Base-by-base conservation (phyloP, 2,329 filamentous ascomycete genomes). In the Talaromyces atroroseus region DNA sequence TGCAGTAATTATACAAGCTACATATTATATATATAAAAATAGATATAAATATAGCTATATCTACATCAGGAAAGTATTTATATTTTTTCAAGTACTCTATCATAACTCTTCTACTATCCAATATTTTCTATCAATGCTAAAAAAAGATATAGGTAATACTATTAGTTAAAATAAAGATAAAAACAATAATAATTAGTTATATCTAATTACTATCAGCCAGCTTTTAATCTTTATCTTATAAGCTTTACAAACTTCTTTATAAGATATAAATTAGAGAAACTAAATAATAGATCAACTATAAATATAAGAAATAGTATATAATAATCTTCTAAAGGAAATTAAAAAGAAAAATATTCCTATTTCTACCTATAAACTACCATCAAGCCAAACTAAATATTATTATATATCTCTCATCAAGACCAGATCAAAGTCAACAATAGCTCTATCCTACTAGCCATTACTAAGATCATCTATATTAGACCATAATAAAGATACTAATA, bases 31-130 rank as follows among this genome's bases (percentile, higher is more conserved):
- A 12, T 29, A 29, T 34, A 23, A 34, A 29, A 46, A 58, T 66
- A 40, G 70, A 76, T 46, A 59, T 69, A 69, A 76, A 55, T 78
- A 76, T 58, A 70, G 77, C 12, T 66, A 70, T 24, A 54, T 80
- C 38, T 71, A 67, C 16, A 79, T 73, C 1, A 73, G 74, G 21
- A 72, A 79, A 62, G 68, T 71, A 2, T 73, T 72, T 48, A 71
- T 78, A 29, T 79, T 78, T 56, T 68, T 80, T n/a, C 70, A 66
- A 47, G 58, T 77, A 10, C 61, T 59, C 18, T 42, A 65, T 23
- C 51, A 72, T 45, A 60, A 67, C 23, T 62, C 65, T 49, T 62
- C 59, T 21, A 68, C 62, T 4, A 60, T 71, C 11, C 63, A 64
- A 55, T 74, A 72, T 59, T 66, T 64, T 60, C 62, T 73, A 23